Conservation (phyloP, 306 rosid species). For the Trifolium dubium region DNA sequence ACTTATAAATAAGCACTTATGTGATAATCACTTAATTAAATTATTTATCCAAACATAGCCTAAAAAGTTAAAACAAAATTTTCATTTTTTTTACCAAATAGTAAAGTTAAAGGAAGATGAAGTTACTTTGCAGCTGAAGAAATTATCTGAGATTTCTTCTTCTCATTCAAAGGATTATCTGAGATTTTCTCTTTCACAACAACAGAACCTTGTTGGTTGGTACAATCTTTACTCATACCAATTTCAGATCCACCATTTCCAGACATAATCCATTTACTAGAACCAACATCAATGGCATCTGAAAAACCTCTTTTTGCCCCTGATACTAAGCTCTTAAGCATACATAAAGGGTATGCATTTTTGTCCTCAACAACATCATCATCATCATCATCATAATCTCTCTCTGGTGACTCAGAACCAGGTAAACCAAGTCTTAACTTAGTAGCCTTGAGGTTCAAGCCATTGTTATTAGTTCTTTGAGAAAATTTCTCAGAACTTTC, state of each 20-base stretch:
- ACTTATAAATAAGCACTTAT: background rate
- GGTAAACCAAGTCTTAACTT: conserved; percentile 92
- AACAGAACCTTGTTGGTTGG: background rate
- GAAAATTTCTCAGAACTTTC: conserved; percentile 50
- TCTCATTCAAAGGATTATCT: background rate
- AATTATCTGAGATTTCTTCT: background rate
- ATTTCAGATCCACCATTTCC: background rate
- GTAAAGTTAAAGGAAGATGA: background rate
- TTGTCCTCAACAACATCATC: conserved; percentile 6
- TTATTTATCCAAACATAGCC: no score
- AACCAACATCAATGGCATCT: background rate
- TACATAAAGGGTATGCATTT: conserved; percentile 17
- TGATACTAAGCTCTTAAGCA: conserved; percentile 11
- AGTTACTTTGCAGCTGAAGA: background rate
- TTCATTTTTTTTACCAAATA: no score
- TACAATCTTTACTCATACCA: background rate
- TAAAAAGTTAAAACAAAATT: no score
- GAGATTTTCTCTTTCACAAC: background rate
- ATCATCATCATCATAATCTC: conserved; percentile 51
- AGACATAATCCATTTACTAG: background rate
- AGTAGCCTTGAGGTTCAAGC: conserved; percentile 83
- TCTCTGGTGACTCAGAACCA: conserved; percentile 80
- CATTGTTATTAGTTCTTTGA: conserved; percentile 17
- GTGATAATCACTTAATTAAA: no score
- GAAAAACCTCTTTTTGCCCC: conserved; percentile 17